phyloP scores from a whole-genome alignment of 371 early-diverging fungal genomes.

The Haplosporangium sp. region DNA sequence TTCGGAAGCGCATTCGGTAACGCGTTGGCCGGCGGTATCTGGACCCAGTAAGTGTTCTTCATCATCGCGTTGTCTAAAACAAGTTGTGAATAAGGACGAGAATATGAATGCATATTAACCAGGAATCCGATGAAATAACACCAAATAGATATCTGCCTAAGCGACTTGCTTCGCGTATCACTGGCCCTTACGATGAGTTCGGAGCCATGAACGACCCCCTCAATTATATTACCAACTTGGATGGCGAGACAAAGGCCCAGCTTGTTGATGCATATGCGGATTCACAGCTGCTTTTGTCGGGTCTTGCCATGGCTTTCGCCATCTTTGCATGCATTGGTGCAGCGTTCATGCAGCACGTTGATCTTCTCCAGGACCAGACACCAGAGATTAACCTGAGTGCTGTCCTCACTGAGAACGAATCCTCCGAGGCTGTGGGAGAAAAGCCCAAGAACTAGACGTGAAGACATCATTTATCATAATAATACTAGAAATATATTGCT shows the following conservation, averaged over 20 bases:
- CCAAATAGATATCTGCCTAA: slow-evolving; percentile 45
- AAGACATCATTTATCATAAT: too few relatives aligned
- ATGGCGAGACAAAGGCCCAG: slow-evolving; percentile 40
- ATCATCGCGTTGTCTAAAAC: too few relatives aligned
- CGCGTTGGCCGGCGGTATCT: slow-evolving; percentile 60
- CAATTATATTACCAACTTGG: slow-evolving; percentile 20
- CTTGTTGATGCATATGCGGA: slow-evolving; percentile 53
- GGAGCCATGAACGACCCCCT: slow-evolving; percentile 32
- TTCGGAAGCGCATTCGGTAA: slow-evolving; percentile 58
- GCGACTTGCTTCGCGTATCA: slow-evolving; percentile 50
- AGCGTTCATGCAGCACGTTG: slow-evolving; percentile 29
- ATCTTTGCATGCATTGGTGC: slow-evolving; percentile 34
- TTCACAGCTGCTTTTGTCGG: slow-evolving; percentile 56
- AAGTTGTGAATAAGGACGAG: too few relatives aligned
- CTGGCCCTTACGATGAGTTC: slow-evolving; percentile 57
- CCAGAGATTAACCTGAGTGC: too few relatives aligned
- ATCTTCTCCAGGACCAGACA: slow-evolving; percentile 21
- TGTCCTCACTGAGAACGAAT: too few relatives aligned
- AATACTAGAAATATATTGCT: too few relatives aligned
- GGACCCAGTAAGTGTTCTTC: slow-evolving; percentile 42
- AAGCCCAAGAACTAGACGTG: too few relatives aligned
- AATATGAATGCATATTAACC: too few relatives aligned
- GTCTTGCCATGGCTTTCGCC: slow-evolving; percentile 47
- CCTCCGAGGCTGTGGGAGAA: too few relatives aligned
- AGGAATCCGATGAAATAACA: too few relatives aligned